Evolutionary conservation across 441 rosid species (phyloP), one percentile per base, ranked within the genome.

Genomic region (Omphalea diandra): DNA sequence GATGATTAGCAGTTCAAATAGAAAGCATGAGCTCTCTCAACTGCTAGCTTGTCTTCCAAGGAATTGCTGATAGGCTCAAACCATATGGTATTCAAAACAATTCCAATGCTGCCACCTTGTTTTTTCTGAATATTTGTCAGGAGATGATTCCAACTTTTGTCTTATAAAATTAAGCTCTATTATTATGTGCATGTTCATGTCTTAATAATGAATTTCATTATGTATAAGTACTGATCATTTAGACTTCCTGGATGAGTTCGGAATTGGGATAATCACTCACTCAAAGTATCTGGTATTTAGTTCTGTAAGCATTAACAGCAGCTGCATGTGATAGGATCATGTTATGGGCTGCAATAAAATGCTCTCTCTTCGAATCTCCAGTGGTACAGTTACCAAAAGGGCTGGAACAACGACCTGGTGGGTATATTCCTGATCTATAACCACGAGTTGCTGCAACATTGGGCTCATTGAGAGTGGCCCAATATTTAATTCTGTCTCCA

Each of bases 391-490:
- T 83, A 18, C 97, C 93, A 24, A 88, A 84, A 3, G 83, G 72
- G 41, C 59, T 40, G 0, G 96, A 88, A 73, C 94, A 92, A 17
- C 75, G 89, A 24, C 84, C 67, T 36, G 96, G 96, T 2, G 96
- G 96, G 65, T 58, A 82, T 1, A 0, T 0, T 4, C 94, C 94
- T 0, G 6, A 29, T 14, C 82, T 77, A 55, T 90, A 88, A 5
- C 84, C 74, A 5, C 76, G 59, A 35, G 14, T 65, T 50, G 72
- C 82, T 46, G 75, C 86, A 66, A 73, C 70, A 71, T 92, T 85
- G 4, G 93, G 96, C 83, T 92, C 96, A 18, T 90, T 92, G 77
- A 92, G 74, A 53, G 92, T 88, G 3, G 55, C 62, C 91, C 90
- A 89, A 14, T 82, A 79, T 49, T 85, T 88, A 62, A 89, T 88